Evolutionary conservation across 495 filamentous ascomycete species (phyloP), one percentile per base, ranked within the genome.

Genomic region (Tuber calosporum): DNA sequence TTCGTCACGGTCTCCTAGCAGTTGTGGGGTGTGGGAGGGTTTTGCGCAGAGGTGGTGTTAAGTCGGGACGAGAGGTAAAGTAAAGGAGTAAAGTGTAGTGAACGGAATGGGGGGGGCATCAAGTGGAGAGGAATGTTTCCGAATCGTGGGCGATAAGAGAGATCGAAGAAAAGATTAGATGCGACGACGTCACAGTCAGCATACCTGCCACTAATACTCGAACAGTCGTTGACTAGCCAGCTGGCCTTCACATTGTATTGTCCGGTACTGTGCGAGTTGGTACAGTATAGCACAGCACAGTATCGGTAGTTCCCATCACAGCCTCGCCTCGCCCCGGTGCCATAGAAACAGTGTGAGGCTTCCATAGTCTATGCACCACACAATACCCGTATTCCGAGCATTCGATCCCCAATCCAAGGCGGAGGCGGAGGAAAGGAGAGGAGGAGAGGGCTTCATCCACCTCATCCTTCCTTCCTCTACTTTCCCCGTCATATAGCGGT

Each of bases 181-280:
- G n/a, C 53, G 53, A 62, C 53, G 53, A 62, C 53, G 53, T 62
- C 53, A 62, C n/a, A 62, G 26, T 62, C n/a, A 58, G 48, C 48
- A 38, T 38, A 38, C 39, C 39, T 40, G 8, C 39, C 39, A 40
- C n/a, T n/a, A n/a, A n/a, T n/a, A n/a, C n/a, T n/a, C n/a, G n/a
- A n/a, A n/a, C n/a, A n/a, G n/a, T n/a, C n/a, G n/a, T n/a, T n/a
- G n/a, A n/a, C n/a, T 40, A 40, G 39, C 39, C 39, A 22, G 45
- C 3, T 9, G 20, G 8, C 22, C 6, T 2, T 11, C 22, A 4
- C 8, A 53, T 53, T 53, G 45, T 53, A 53, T 22, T 3, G 45
- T 26, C n/a, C n/a, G n/a, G n/a, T n/a, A n/a, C n/a, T n/a, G n/a
- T n/a, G n/a, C n/a, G n/a, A n/a, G n/a, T n/a, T n/a, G n/a, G n/a